Base-by-base conservation (phyloP, 768 basidiomycete genomes). In the Termitomyces titanicus region DNA sequence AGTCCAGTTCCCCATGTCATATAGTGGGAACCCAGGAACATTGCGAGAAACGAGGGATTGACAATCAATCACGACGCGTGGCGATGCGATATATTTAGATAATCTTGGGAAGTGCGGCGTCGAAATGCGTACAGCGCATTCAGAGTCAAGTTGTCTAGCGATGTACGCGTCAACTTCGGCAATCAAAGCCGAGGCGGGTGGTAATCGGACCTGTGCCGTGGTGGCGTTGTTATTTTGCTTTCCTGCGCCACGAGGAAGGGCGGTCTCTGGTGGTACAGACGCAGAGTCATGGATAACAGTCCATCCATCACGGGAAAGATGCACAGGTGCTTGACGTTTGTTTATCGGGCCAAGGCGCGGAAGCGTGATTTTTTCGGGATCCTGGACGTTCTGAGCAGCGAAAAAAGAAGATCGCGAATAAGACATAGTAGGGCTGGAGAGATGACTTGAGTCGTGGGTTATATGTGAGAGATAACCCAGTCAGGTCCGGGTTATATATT, bases 151-250 rank as follows among this genome's bases (percentile, higher is more conserved):
- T 2, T 25, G 34, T 35, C 22, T 10, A 38, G 44, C 38, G 18
- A 27, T 43, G 22, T 33, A 25, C 31, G 38, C 47, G 33, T 54
- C 53, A 33, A 54, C 37, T 31, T 54, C 53, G 37, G 35, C 45
- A 22, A 54, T 54, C 37, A 54, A 33, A 10, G 15, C 12, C 9
- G 35, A 20, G 20, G 40, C 17, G 25, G 53, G 35, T 17, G 44
- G 52, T 8, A 45, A 18, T 18, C 11, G 33, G 13, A 53, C 12
- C 15, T 37, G 34, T 37, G 47, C 24, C 17, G 47, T 37, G 35
- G 47, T 37, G 35, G 11, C 47, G 24, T 35, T 3, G 18, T n/a
- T 1, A 25, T 25, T 35, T 35, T 25, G 34, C 17, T 25, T 34
- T 37, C 10, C 10, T 25, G 35, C 35, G 34, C 47, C 18, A 17